Conservation (phyloP, 495 filamentous ascomycete genomes). For the Margaritispora aquatica region DNA sequence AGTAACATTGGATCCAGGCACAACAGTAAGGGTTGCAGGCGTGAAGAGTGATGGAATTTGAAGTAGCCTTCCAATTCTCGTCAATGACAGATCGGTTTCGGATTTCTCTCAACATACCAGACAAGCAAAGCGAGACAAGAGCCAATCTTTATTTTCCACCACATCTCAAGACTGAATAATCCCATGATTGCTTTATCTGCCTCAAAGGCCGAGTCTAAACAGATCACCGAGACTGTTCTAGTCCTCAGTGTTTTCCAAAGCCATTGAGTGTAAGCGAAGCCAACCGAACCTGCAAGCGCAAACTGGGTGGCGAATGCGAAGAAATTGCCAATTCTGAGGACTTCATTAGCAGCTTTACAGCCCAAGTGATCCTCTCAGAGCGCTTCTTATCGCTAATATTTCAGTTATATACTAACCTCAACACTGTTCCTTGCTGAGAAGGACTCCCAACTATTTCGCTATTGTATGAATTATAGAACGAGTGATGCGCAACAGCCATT, state of each 20-base stretch:
- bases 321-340: slow-evolving; percentile 10
- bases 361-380: too few species aligned
- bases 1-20: background rate
- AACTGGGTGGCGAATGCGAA: slow-evolving; percentile 15
- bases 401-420: slow-evolving; percentile 1
- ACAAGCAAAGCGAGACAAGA: slow-evolving; percentile 12
- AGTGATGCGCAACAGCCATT: slow-evolving; percentile 1
- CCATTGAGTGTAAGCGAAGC: slow-evolving; percentile 17
- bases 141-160: slow-evolving; percentile 9
- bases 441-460: slow-evolving; percentile 3
- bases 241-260: slow-evolving; percentile 12
- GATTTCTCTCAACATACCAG: slow-evolving; percentile 13
- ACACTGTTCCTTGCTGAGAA: background rate
- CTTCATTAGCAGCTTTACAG: background rate
- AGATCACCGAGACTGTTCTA: slow-evolving; percentile 5
- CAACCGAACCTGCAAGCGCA: slow-evolving; percentile 1
- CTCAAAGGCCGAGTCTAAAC: slow-evolving; percentile 16
- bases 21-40: slow-evolving; percentile 18
- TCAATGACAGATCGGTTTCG: background rate
- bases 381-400: background rate
- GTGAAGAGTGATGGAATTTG: slow-evolving; percentile 18
- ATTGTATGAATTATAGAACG: slow-evolving; percentile 1
- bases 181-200: slow-evolving; percentile 10
- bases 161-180: slow-evolving; percentile 18
- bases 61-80: slow-evolving; percentile 6